phyloP scores from a whole-genome alignment of 257 asterid genomes.

The Eucommia ulmoides region DNA sequence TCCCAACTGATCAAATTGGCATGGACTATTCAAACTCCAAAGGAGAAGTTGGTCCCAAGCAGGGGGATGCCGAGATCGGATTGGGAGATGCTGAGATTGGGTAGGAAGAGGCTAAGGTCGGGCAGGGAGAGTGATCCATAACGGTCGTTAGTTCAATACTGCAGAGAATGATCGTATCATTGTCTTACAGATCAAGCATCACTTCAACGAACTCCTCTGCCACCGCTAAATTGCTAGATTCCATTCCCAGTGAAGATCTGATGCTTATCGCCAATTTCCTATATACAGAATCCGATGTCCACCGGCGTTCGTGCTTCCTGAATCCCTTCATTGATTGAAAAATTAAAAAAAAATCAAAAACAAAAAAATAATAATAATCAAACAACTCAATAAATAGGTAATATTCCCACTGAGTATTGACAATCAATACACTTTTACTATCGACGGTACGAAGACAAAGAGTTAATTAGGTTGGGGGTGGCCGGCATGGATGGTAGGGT shows the following conservation, averaged over 20 bases:
- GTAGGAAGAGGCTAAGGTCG: too few relatives aligned
- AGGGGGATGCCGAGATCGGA: too few relatives aligned
- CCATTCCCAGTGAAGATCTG: conserved; percentile 42
- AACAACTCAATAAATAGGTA: neutral
- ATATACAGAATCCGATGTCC: conserved; percentile 49
- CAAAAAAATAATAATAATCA: too few relatives aligned
- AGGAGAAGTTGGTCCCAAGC: too few relatives aligned
- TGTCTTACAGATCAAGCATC: conserved; percentile 92
- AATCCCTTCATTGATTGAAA: conserved; percentile 16
- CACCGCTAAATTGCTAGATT: conserved; percentile 17
- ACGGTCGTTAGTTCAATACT: conserved; percentile 82
- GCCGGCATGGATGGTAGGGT: too few relatives aligned
- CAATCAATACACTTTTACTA: neutral
- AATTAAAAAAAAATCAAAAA: too few relatives aligned
- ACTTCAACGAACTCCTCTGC: conserved; percentile 77
- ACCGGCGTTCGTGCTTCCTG: conserved; percentile 39
- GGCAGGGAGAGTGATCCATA: too few relatives aligned
- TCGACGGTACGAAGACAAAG: neutral
- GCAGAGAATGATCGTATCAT: conserved; percentile 71
- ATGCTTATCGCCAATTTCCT: conserved; percentile 16
- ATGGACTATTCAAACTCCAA: too few relatives aligned
- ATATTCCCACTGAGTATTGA: neutral
- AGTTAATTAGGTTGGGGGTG: too few relatives aligned
- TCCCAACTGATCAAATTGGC: too few relatives aligned
- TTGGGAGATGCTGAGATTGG: too few relatives aligned